Base-by-base conservation (phyloP, 768 basidiomycete species). In the Tubosaeta sp. region DNA sequence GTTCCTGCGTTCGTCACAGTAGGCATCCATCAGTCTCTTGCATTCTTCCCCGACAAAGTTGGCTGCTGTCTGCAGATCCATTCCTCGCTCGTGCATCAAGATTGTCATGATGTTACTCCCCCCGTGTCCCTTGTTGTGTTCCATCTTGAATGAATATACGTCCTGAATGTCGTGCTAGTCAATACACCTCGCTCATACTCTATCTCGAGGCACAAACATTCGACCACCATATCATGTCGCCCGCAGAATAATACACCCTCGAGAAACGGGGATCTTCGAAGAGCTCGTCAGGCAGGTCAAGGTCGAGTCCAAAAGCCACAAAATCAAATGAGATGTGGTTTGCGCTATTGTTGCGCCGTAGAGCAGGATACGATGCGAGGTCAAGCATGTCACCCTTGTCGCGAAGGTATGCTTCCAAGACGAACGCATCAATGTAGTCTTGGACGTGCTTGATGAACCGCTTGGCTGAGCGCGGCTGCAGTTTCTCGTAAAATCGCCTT, bases 31-130 rank as follows among this genome's bases (percentile, higher is more conserved):
- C 25, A 83, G 70, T 43, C 69, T 59, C 49, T 72, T 63, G 65
- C 75, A 84, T 57, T 79, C 70, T 16, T 59, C 61, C 12, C 83
- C 83, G 54, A 81, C 74, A 55, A 75, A 73, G 61, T 87, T 78
- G 29, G 76, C 73, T 1, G 84, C 81, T 24, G 75, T 73, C 65
- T 87, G 85, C 43, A 86, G 69, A 48, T 73, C 71, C 44, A 83
- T 64, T 19, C 67, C 58, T 47, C 74, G 74, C 55, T 78, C 76
- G 52, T 77, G 65, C 81, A 86, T 85, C 52, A 85, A 74, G 32
- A 86, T 82, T 9, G 82, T 83, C 45, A 89, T 71, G 57, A 87
- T 74, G 62, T 87, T 88, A 61, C 85, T 86, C 50, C 80, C 81
- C 24, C 69, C 72, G 46, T 81, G 77, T 18, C 84, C 86, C 58